These are phyloP conservation scores for Starmerella stellata DNA, from an alignment of 805 yeast genomes.

Conservation along the genomic window DNA sequence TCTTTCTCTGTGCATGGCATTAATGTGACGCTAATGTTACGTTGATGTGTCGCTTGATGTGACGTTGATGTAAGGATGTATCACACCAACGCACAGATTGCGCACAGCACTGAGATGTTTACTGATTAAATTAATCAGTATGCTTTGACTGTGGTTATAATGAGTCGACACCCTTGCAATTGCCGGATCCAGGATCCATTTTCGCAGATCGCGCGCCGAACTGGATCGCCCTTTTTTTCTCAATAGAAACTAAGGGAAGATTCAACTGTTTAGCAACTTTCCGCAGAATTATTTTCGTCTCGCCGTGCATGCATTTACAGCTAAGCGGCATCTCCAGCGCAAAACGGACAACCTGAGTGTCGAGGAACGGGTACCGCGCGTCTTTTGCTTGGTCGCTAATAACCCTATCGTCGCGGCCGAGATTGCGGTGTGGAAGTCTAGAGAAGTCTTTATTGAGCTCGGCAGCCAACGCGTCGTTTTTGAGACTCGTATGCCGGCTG, in stretches of 20 bases:
- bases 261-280: conserved; percentile 34
- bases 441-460: conserved; percentile 57
- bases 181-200: conserved; percentile 64
- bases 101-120: too few relatives aligned
- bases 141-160: too few relatives aligned
- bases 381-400: conserved; percentile 78
- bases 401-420: conserved; percentile 85
- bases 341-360: conserved; percentile 35
- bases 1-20: too few relatives aligned
- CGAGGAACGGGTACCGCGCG: conserved; percentile 71
- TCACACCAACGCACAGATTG: too few relatives aligned
- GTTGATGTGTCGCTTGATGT: too few relatives aligned
- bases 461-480: conserved; percentile 28
- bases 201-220: conserved; percentile 94
- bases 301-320: conserved; percentile 25
- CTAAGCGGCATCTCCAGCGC: conserved; percentile 23
- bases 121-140: too few relatives aligned
- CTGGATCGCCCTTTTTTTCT: conserved; percentile 85
- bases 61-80: too few relatives aligned
- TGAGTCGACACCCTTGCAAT: conserved; percentile 58
- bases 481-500: conserved; percentile 43
- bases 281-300: conserved; percentile 35
- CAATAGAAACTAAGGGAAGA: conserved; percentile 41
- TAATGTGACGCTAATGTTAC: too few relatives aligned
- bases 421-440: conserved; percentile 57